Evolutionary conservation across 768 basidiomycete genomes (phyloP).

Genomic region (Mycena rebaudengoi): DNA sequence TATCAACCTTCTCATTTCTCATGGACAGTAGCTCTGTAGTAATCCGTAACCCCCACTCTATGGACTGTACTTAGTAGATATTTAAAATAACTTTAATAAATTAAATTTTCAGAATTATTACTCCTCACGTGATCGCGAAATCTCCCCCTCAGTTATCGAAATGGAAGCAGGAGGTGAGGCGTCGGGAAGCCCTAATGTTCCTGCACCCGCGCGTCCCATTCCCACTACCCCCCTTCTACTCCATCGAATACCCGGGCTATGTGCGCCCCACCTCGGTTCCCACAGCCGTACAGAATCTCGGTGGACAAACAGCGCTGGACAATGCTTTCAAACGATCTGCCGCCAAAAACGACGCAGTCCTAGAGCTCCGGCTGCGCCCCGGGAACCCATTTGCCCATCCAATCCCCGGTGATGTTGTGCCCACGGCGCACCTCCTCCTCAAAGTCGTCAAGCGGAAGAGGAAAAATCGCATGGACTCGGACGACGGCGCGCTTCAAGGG

Average conservation of each 20-base stretch:
- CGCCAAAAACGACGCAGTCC: constrained; percentile 65
- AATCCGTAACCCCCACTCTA: not conserved
- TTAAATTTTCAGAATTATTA: not conserved
- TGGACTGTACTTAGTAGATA: not conserved
- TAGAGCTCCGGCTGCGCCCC: constrained; percentile 82
- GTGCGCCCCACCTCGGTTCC: constrained; percentile 70
- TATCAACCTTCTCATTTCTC: constrained; percentile 1
- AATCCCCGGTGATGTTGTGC: constrained; percentile 80
- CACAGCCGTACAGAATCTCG: constrained; percentile 69
- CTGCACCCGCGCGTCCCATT: constrained; percentile 51
- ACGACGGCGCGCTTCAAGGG: constrained; percentile 52
- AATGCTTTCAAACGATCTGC: constrained; percentile 77
- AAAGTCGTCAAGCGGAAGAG: constrained; percentile 80
- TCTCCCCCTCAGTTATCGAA: not conserved
- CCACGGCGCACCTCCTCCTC: constrained; percentile 83
- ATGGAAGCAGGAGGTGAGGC: constrained; percentile 24
- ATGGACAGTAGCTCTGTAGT: not conserved
- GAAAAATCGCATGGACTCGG: constrained; percentile 30
- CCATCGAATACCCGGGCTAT: constrained; percentile 92
- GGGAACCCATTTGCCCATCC: constrained; percentile 85
- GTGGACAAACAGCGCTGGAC: constrained; percentile 76
- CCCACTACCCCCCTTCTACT: constrained; percentile 72
- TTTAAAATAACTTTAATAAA: not conserved
- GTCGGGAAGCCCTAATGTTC: not conserved
- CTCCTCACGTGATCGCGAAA: constrained; percentile 12